Conservation (phyloP, 306 rosid genomes). For the Calophaca sinica region DNA sequence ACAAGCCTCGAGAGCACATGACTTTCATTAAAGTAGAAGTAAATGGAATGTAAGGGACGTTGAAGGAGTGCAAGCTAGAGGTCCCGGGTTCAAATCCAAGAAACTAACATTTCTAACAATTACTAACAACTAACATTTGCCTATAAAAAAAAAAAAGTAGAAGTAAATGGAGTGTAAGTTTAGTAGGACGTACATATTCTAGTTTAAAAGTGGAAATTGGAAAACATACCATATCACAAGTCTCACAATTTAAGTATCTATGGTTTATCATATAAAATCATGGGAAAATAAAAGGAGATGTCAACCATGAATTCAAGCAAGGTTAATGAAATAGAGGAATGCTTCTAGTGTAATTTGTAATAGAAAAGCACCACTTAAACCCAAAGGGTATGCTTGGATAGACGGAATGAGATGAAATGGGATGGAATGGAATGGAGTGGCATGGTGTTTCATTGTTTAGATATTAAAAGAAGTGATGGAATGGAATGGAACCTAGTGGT, state of each 20-base stretch:
- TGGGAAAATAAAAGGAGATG: neutral
- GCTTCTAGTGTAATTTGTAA: constrained; percentile 2
- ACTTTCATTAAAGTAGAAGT: neutral
- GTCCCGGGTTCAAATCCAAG: too few species aligned
- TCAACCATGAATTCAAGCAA: constrained; percentile 10
- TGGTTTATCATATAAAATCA: neutral
- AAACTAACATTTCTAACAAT: too few species aligned
- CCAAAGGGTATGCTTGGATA: neutral
- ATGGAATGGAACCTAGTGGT: too few species aligned
- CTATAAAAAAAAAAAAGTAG: too few species aligned
- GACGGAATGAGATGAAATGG: too few species aligned
- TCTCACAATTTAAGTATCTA: constrained; percentile 3
- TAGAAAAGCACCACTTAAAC: constrained; percentile 1
- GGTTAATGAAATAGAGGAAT: neutral
- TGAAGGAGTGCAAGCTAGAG: too few species aligned
- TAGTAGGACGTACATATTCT: neutral
- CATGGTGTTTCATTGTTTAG: too few species aligned
- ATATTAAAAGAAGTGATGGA: too few species aligned
- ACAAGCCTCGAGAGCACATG: neutral
- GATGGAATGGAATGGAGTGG: too few species aligned
- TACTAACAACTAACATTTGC: too few species aligned
- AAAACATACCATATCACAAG: neutral
- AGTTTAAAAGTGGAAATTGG: neutral
- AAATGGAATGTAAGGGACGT: neutral
- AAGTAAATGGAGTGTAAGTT: neutral